phyloP scores from a whole-genome alignment of 83 land plant species.

The Diphasiastrum complanatum region DNA sequence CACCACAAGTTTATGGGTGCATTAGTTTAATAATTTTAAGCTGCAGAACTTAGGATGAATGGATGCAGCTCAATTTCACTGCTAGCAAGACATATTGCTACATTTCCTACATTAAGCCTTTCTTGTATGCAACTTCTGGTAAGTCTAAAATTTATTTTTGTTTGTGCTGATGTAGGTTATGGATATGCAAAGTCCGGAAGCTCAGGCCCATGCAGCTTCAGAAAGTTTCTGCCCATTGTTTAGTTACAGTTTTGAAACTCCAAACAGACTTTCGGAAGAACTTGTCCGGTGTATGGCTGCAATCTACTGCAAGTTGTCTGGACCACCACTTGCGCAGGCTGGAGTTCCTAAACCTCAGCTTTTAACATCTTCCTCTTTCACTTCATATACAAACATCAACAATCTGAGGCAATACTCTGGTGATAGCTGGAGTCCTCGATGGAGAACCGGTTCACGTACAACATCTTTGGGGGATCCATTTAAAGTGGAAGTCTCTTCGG shows the following conservation, averaged over 20 bases:
- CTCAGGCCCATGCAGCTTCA: slow-evolving; percentile 10
- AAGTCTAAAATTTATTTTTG: too few relatives aligned
- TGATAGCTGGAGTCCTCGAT: slow-evolving; percentile 29
- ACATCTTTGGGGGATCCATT: slow-evolving; percentile 20
- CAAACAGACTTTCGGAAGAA: slow-evolving; percentile 67
- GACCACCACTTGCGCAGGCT: slow-evolving; percentile 24
- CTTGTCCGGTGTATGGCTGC: slow-evolving; percentile 72
- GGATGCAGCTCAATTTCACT: too few relatives aligned
- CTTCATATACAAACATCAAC: slow-evolving; percentile 37
- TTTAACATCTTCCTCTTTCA: slow-evolving; percentile 44
- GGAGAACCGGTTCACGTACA: slow-evolving; percentile 14
- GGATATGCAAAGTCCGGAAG: slow-evolving; percentile 1
- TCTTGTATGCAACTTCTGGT: too few relatives aligned
- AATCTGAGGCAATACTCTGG: slow-evolving; percentile 22
- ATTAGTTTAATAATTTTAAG: too few relatives aligned
- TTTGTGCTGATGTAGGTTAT: too few relatives aligned
- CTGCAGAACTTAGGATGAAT: too few relatives aligned
- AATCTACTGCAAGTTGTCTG: slow-evolving; percentile 52
- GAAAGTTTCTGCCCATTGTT: slow-evolving; percentile 34
- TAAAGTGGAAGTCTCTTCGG: slow-evolving; percentile 20
- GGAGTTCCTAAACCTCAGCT: slow-evolving; percentile 25
- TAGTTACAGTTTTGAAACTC: slow-evolving; percentile 53
- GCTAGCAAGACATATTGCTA: too few relatives aligned
- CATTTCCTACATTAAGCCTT: too few relatives aligned
- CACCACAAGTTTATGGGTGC: too few relatives aligned